phyloP scores from a whole-genome alignment of 345 rosid species.

The Capsella bursapastoris region DNA sequence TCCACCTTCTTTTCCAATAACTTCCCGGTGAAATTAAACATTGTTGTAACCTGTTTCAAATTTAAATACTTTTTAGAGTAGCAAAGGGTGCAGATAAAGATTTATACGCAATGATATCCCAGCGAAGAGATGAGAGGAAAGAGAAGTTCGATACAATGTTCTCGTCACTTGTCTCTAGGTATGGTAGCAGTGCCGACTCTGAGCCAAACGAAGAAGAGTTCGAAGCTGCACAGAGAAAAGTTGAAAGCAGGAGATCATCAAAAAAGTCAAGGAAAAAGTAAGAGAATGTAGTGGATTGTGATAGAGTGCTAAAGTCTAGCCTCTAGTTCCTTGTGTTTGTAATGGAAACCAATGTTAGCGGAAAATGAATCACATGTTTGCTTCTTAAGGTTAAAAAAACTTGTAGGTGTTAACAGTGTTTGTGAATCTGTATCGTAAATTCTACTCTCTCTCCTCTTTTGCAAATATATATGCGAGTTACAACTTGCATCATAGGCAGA shows the following conservation, averaged over 20 bases:
- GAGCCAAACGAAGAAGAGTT: slow-evolving; percentile 94
- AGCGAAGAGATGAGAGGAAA: slow-evolving; percentile 72
- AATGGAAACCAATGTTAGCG: background rate
- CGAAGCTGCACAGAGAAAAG: slow-evolving; percentile 78
- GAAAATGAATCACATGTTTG: background rate
- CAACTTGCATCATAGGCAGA: too few relatives aligned
- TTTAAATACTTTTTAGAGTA: slow-evolving; percentile 45
- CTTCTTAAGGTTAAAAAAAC: background rate
- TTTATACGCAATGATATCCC: slow-evolving; percentile 62
- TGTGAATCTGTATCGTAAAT: background rate
- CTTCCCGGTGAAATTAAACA: background rate
- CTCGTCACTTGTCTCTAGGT: slow-evolving; percentile 71
- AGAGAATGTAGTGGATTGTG: background rate
- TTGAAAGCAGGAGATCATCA: slow-evolving; percentile 57
- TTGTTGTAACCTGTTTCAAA: slow-evolving; percentile 16
- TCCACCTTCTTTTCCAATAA: background rate
- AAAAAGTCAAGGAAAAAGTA: slow-evolving; percentile 54
- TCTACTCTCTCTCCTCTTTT: background rate
- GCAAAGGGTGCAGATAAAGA: slow-evolving; percentile 58
- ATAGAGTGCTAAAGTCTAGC: background rate
- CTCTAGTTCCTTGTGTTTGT: background rate
- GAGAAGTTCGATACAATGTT: slow-evolving; percentile 80
- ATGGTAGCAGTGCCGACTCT: slow-evolving; percentile 58
- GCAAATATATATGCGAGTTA: background rate
- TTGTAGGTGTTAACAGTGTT: background rate